phyloP scores from a whole-genome alignment of 2,329 filamentous ascomycete genomes.

The Ophiostoma sp. region DNA sequence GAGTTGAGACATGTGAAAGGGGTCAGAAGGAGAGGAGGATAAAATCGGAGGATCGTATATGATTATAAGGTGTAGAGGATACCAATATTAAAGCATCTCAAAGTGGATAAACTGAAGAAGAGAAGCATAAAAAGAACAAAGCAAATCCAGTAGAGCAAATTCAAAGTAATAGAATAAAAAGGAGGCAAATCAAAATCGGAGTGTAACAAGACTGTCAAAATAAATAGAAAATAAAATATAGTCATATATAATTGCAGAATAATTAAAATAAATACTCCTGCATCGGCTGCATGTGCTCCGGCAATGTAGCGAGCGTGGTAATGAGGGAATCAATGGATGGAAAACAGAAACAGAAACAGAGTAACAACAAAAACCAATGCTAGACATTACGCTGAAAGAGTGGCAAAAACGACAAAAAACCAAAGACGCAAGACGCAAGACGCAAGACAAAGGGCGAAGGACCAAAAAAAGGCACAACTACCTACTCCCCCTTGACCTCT shows the following conservation, averaged over 20 bases:
- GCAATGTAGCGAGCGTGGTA: constrained; percentile 8
- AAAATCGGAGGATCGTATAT: too few relatives aligned
- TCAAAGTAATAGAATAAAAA: neutral
- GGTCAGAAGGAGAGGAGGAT: too few relatives aligned
- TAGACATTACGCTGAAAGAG: constrained; percentile 1
- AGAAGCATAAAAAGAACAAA: too few relatives aligned
- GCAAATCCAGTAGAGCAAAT: neutral
- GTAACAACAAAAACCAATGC: neutral
- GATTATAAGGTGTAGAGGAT: too few relatives aligned
- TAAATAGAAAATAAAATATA: neutral
- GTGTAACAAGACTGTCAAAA: neutral
- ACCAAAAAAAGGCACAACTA: neutral
- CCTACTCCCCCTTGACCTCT: constrained; percentile 7
- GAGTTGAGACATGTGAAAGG: neutral
- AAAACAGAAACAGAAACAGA: neutral
- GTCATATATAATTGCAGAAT: neutral
- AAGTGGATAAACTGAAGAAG: too few relatives aligned
- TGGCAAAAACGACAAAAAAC: neutral
- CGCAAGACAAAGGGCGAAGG: neutral
- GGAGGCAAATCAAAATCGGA: neutral
- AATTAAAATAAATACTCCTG: neutral
- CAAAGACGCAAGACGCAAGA: neutral
- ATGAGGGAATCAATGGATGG: neutral
- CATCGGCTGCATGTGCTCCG: neutral
- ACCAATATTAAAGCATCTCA: too few relatives aligned